Evolutionary conservation across 2,329 filamentous ascomycete species (phyloP), one percentile per base, ranked within the genome.

Genomic region (Aaosphaeria pasadenensis): DNA sequence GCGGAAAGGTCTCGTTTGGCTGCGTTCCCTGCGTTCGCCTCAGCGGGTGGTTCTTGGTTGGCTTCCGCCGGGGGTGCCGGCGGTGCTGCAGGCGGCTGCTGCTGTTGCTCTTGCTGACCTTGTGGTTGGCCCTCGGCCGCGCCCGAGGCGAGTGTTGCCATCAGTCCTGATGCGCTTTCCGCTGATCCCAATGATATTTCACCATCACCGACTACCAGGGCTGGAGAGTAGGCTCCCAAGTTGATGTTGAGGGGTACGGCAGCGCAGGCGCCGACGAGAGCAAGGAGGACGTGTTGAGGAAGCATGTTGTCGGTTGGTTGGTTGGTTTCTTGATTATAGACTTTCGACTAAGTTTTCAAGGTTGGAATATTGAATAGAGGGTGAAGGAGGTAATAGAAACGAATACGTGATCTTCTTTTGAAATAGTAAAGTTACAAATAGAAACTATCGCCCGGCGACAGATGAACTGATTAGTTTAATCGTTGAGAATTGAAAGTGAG

Each of bases 131-230:
- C 51, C 40, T 47, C 59, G 30, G 54, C 53, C 30, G 42, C 59
- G 13, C 74, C 74, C 11, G 73, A 72, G 35, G 73, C 66, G 39
- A 77, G 68, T 7, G 74, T 73, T 36, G 72, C 66, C 67, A 77
- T 74, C 53, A 77, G 54, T 47, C 69, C 63, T 33, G 67, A 69
- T 11, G 71, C 74, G 50, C 64, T 66, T 62, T 69, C 66, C 43
- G 67, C 71, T 4, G 67, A 71, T 50, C 71, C 73, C 45, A 78
- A 74, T 43, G 74, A 75, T 48, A 78, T 77, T 62, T 76, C 75
- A 66, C 76, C 75, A 70, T 78, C 76, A 75, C 76, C 76, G 67
- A 78, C 75, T 67, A 78, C 76, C 68, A 77, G 57, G 55, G 76
- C 76, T 43, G 75, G 76, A 39, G 75, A 78, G 59, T 77, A 78